phyloP scores from a whole-genome alignment of 1,139 yeast species.

The Diutina mesorugosa region DNA sequence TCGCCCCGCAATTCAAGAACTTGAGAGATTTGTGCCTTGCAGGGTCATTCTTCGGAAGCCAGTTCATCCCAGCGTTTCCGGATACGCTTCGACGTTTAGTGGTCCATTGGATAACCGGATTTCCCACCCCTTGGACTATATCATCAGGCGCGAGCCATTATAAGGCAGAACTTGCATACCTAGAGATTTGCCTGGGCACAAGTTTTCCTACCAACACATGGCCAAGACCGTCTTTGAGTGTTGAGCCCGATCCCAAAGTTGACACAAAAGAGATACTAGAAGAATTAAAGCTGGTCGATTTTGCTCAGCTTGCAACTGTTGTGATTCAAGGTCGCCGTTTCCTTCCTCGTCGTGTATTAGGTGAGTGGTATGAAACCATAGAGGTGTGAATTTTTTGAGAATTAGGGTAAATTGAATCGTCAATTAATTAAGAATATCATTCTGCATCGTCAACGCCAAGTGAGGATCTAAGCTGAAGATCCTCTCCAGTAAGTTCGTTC shows the following conservation, averaged over 20 bases:
- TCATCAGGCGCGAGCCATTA: neutral
- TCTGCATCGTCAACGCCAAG: neutral
- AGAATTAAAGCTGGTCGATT: neutral
- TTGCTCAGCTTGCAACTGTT: neutral
- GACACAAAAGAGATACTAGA: neutral
- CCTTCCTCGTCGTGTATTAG: neutral
- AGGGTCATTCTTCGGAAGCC: neutral
- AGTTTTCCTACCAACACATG: neutral
- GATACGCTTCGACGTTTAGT: neutral
- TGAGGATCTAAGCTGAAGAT: neutral
- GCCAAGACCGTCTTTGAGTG: neutral
- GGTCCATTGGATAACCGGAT: neutral
- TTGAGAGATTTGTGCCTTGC: neutral
- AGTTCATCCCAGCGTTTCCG: neutral
- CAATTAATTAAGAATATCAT: no score
- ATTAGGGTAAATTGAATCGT: neutral
- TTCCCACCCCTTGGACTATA: neutral
- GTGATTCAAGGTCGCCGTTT: neutral
- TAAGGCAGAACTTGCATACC: neutral
- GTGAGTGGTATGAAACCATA: neutral
- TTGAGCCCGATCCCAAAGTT: neutral
- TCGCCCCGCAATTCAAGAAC: neutral
- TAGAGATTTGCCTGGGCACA: neutral
- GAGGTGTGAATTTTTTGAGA: neutral
- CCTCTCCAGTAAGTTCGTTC: neutral